Base-by-base conservation (phyloP, 352 stramenopile species). In the Globisporangium splendens region DNA sequence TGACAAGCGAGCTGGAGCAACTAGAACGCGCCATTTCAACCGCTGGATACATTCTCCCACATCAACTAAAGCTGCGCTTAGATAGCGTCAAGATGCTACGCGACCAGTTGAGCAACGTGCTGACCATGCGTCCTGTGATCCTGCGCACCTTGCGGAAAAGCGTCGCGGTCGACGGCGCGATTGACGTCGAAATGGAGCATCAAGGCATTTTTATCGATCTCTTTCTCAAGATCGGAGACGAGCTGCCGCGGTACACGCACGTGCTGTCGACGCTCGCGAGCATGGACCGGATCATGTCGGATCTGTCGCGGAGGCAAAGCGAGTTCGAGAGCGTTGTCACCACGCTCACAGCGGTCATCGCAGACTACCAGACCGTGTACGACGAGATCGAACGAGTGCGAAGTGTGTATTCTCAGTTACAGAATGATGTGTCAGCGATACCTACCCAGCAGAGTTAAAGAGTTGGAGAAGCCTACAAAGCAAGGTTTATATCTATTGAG, bases 201-300 rank as follows among this genome's bases (percentile, higher is more conserved):
- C 72, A 83, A 46, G 61, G 60, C 3, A 65, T 67, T 8, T 79
- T 85, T 55, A 72, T 85, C 20, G 65, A 78, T 28, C 46, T 86
- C n/a, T 83, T 88, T 35, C 59, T 68, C 28, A 75, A 77, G 57
- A 64, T 86, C 42, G 75, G 73, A 10, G 64, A 72, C 22, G 61
- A 77, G 50, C 54, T 86, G 0, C 73, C 71, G 18, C 62, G 60
- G 14, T 71, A 71, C 47, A 43, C 58, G 2, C 57, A 71, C 44
- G 62, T 70, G 22, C 62, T 81, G 21, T 59, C 54, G 2, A 52
- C 62, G 6, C 43, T 74, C 5, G 65, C 73, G 28, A 41, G 54
- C 38, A 20, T 61, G 28, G 48, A 42, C 13, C 18, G 61, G 35
- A 22, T 72, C 39, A 22, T 44, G 11, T 17, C 41, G 6, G 50